Evolutionary conservation across 768 basidiomycete genomes (phyloP), one percentile per base, ranked within the genome.

Genomic region (Boletus bicolor): DNA sequence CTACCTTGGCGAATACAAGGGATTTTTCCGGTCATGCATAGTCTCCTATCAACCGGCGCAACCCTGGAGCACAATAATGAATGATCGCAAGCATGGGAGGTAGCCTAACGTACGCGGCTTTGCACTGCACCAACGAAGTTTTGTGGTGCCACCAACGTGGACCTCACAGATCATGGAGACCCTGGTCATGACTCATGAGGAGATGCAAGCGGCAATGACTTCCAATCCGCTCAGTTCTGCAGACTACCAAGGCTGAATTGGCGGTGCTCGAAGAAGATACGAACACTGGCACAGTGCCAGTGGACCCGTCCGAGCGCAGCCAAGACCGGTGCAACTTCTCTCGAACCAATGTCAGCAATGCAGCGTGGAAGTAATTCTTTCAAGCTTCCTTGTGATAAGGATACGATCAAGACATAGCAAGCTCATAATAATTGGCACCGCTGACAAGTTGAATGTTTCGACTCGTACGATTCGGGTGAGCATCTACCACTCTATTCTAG

Each of bases 301-400:
- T 49, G 21, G 21, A 24, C 21, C 1, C 1, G 17, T 35, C 44
- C 12, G 36, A 47, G 50, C 63, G 54, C 51, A 49, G 58, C 11
- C 49, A 53, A 48, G 46, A 66, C 58, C 62, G 36, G 60, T 65
- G 63, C 56, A 17, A 17, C 59, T 67, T 66, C 67, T 66, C 32
- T 55, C 44, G 43, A 57, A 58, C 54, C 54, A 56, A 62, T 19
- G 34, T 32, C 55, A 43, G 51, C 51, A 50, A 56, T 48, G 32
- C 54, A 56, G 32, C 44, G 43, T 60, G 57, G 52, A 52, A 30
- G 36, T 41, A 56, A 41, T 65, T 38, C 52, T 53, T 10, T 38
- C 38, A 24, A 30, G 30, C 54, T 54, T 64, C 56, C 48, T 43
- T 24, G 35, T 43, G 37, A 57, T 32, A 51, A 41, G 26, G 55